Conservation (phyloP, 2,329 filamentous ascomycete species). For the Verticillium nonalfalfae region DNA sequence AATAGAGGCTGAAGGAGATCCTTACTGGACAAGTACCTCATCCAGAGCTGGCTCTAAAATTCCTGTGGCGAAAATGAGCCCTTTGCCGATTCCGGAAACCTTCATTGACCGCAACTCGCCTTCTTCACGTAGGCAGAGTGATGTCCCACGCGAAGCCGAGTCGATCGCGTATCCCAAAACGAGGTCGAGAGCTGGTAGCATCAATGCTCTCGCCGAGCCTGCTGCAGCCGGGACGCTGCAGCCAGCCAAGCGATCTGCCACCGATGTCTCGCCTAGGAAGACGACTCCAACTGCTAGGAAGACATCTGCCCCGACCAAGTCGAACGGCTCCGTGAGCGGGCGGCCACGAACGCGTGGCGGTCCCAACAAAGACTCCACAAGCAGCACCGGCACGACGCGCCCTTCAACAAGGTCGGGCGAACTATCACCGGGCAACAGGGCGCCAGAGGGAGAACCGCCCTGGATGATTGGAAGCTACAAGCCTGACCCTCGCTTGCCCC, state of each 20-base stretch:
- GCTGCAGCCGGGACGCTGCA: conserved; percentile 17
- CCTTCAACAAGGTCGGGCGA: conserved; percentile 59
- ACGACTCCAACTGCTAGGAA: conserved; percentile 31
- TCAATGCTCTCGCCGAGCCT: conserved; percentile 48
- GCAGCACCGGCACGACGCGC: conserved; percentile 43
- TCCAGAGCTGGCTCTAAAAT: conserved; percentile 58
- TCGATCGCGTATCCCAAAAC: conserved; percentile 53
- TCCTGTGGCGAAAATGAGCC: conserved; percentile 75
- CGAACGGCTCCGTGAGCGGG: conserved; percentile 29
- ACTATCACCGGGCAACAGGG: conserved; percentile 42
- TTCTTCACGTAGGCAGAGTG: conserved; percentile 54
- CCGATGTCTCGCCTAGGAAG: conserved; percentile 53
- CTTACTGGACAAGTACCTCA: conserved; percentile 54
- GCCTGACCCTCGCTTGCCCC: conserved; percentile 86
- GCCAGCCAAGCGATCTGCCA: conserved; percentile 31
- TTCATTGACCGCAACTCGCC: conserved; percentile 70
- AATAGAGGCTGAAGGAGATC: conserved; percentile 56
- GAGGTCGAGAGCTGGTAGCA: conserved; percentile 65
- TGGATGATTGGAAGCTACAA: conserved; percentile 96
- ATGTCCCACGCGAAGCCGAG: conserved; percentile 45
- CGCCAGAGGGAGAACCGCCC: conserved; percentile 88
- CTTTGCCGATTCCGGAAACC: conserved; percentile 65
- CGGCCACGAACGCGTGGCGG: conserved; percentile 60
- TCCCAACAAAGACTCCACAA: conserved; percentile 38
- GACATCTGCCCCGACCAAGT: conserved; percentile 34